Evolutionary conservation across 139 green algal species (phyloP).

Genomic region (Chlamydomonas applanata): DNA sequence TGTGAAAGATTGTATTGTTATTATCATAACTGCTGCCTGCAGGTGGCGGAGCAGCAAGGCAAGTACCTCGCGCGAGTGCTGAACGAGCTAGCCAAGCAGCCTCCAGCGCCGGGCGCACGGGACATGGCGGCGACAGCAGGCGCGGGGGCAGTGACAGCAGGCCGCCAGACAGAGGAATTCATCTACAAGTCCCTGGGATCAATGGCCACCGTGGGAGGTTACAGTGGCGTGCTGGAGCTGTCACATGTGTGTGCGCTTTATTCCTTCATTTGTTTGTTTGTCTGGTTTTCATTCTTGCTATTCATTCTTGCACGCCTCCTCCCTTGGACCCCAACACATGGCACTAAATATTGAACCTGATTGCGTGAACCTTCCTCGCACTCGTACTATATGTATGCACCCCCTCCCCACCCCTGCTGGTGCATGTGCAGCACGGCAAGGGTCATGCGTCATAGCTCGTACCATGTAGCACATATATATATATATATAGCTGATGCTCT

Average conservation of each 20-base stretch:
- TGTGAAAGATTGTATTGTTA: neutral
- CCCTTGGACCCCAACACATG: too few species aligned
- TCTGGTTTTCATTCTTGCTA: too few species aligned
- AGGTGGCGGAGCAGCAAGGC: constrained; percentile 94
- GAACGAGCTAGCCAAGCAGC: constrained; percentile 41
- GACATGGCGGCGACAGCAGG: neutral
- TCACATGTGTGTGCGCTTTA: neutral
- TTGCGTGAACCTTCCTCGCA: too few species aligned
- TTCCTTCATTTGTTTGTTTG: too few species aligned
- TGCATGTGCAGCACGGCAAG: too few species aligned
- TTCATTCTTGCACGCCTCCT: too few species aligned
- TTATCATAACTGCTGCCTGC: neutral
- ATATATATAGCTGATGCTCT: too few species aligned
- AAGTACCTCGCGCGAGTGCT: constrained; percentile 76
- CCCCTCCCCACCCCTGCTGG: too few species aligned
- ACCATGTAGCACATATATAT: too few species aligned
- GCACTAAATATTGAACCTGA: too few species aligned
- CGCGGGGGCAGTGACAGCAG: neutral
- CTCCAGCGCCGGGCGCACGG: neutral
- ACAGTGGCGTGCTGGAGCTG: constrained; percentile 55
- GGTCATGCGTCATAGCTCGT: too few species aligned
- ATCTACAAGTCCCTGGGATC: constrained; percentile 49
- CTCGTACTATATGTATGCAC: too few species aligned
- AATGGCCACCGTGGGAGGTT: constrained; percentile 68
- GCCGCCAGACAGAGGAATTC: constrained; percentile 17